Percentiles rank a stretch among this genome's conserved stretches.
Evolutionary conservation across 768 basidiomycete species (phyloP).

Genomic region (Agrocybe praecox): DNA sequence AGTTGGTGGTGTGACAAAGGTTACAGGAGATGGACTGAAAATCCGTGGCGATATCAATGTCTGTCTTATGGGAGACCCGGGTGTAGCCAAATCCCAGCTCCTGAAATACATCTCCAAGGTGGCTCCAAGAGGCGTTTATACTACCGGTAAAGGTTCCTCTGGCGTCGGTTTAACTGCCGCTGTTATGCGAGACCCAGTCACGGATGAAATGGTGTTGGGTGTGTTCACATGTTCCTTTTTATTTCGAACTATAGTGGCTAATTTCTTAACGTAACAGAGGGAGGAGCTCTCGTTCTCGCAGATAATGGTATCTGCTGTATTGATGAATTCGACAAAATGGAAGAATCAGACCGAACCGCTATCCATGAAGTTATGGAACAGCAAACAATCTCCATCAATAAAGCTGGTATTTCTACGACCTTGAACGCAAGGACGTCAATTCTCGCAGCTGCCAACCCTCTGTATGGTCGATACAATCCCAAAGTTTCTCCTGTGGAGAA

Average conservation of each 20-base stretch:
- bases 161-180: conserved; percentile 99
- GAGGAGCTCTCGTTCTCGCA: conserved; percentile 97
- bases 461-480: conserved; percentile 97
- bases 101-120: conserved; percentile 99
- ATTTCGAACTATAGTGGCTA: background rate
- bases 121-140: conserved; percentile 96
- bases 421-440: conserved; percentile 97
- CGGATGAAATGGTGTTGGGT: conserved; percentile 99
- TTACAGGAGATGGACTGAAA: conserved; percentile 96
- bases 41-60: conserved; percentile 98
- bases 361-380: conserved; percentile 99
- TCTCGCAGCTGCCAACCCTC: conserved; percentile 95
- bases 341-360: conserved; percentile 94
- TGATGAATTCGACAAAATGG: conserved; percentile 99
- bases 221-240: conserved; percentile 27
- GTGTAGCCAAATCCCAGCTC: conserved; percentile 97
- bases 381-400: conserved; percentile 99
- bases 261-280: conserved; percentile 60
- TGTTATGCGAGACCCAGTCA: conserved; percentile 98
- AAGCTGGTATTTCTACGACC: conserved; percentile 98
- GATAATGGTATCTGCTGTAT: conserved; percentile 99
- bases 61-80: conserved; percentile 99
- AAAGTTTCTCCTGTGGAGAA: conserved; percentile 98
- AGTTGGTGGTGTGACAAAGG: conserved; percentile 95
- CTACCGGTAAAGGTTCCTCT: conserved; percentile 97